phyloP scores from a whole-genome alignment of 306 rosid species.

The Notholithocarpus densiflorus region DNA sequence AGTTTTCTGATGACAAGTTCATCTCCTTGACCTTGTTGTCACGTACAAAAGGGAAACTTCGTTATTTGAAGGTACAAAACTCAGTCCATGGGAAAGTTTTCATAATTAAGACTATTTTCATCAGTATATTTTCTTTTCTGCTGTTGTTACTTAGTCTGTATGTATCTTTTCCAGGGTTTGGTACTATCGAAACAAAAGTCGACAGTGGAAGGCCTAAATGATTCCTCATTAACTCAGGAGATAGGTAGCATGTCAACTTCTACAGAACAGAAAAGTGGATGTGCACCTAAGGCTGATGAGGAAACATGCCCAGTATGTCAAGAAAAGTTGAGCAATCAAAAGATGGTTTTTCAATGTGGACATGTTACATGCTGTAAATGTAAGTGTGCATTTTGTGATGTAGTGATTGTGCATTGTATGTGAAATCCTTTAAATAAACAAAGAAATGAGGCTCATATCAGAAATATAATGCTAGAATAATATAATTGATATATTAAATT shows the following conservation, averaged over 20 bases:
- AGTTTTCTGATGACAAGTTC: conserved; percentile 75
- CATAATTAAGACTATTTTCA: not conserved
- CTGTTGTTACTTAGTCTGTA: conserved; percentile 9
- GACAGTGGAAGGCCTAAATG: conserved; percentile 37
- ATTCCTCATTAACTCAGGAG: conserved; percentile 45
- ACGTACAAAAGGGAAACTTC: conserved; percentile 82
- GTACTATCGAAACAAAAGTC: conserved; percentile 64
- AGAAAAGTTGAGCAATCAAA: conserved; percentile 65
- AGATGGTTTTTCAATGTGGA: conserved; percentile 98
- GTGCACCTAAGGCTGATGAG: conserved; percentile 44
- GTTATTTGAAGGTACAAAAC: conserved; percentile 72
- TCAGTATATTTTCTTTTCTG: conserved; percentile 22
- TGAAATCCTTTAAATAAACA: not conserved
- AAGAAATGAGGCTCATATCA: not conserved
- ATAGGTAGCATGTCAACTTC: conserved; percentile 29
- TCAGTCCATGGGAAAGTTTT: conserved; percentile 7
- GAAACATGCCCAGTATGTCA: conserved; percentile 95
- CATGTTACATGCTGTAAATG: conserved; percentile 93
- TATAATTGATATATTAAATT: too few species aligned
- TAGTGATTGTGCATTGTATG: not conserved
- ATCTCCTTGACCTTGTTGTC: conserved; percentile 58
- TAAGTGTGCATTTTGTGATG: conserved; percentile 29
- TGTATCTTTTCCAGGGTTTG: conserved; percentile 61
- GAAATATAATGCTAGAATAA: not conserved
- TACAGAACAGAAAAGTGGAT: conserved; percentile 38